These are phyloP conservation scores for Mycena galericulata DNA, from an alignment of 768 basidiomycete species.

Conservation along the genomic window DNA sequence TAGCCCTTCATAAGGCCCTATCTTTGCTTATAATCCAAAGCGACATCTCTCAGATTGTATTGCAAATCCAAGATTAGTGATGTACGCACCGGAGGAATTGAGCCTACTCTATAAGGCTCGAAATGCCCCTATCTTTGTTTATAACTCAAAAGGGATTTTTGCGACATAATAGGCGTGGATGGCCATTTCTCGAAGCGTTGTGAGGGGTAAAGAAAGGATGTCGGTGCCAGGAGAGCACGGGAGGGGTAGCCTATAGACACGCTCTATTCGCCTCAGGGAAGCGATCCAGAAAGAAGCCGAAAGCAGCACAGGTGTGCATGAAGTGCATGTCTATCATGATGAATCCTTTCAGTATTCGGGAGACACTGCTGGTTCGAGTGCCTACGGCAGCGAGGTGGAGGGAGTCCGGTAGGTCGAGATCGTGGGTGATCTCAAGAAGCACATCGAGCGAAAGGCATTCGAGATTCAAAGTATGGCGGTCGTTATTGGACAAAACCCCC, in stretches of 20 bases:
- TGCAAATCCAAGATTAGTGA: no score
- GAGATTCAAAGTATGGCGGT: no score
- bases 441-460: slow-evolving; percentile 8
- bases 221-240: slow-evolving; percentile 1
- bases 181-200: not conserved
- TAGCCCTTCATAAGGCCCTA: no score
- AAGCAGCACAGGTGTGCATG: not conserved
- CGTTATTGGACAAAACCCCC: no score
- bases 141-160: no score
- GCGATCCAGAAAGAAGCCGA: slow-evolving; percentile 7
- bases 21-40: no score
- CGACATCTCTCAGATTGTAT: no score
- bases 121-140: no score
- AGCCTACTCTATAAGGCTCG: no score
- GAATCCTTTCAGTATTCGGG: not conserved
- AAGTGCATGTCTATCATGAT: slow-evolving; percentile 6
- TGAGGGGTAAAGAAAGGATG: not conserved
- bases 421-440: not conserved
- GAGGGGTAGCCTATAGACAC: not conserved
- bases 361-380: not conserved
- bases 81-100: no score
- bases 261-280: no score
- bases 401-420: slow-evolving; percentile 1
- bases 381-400: not conserved
- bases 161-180: not conserved